Conservation (phyloP, 2,329 filamentous ascomycete genomes). For the Pseudogymnoascus sp. region DNA sequence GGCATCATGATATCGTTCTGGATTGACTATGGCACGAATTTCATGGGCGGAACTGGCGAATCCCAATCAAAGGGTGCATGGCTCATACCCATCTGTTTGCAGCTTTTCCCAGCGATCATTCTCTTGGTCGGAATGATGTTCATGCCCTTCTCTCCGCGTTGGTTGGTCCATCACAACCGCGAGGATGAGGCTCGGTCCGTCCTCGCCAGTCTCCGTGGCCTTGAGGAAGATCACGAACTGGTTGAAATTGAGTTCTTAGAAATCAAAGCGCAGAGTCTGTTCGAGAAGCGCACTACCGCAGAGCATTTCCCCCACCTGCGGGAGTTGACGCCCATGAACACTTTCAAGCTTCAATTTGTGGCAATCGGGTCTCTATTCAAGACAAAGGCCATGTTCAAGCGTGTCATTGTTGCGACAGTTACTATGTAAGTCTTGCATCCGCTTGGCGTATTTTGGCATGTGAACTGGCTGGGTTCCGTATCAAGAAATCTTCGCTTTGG, state of each 20-base stretch:
- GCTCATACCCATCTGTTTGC: constrained; percentile 64
- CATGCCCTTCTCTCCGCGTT: constrained; percentile 72
- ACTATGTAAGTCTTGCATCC: constrained; percentile 37
- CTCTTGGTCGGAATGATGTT: constrained; percentile 65
- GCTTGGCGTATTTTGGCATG: neutral
- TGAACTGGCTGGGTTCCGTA: neutral
- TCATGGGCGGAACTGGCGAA: constrained; percentile 52
- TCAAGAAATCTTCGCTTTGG: neutral
- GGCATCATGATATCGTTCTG: constrained; percentile 47
- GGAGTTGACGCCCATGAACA: constrained; percentile 52
- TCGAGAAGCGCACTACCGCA: constrained; percentile 63
- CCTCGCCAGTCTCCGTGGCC: constrained; percentile 54
- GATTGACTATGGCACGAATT: constrained; percentile 58
- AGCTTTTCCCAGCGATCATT: constrained; percentile 57
- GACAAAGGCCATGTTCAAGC: constrained; percentile 56
- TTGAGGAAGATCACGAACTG: constrained; percentile 55
- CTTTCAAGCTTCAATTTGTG: constrained; percentile 61
- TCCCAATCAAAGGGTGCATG: constrained; percentile 60
- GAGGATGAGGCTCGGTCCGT: constrained; percentile 58
- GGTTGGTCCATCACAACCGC: constrained; percentile 62
- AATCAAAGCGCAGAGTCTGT: constrained; percentile 69
- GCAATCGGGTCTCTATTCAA: constrained; percentile 57
- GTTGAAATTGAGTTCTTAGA: constrained; percentile 73
- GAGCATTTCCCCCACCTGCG: constrained; percentile 59
- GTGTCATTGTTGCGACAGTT: constrained; percentile 54